Base-by-base conservation (phyloP, 768 basidiomycete genomes). In the Agaricus bisporus region DNA sequence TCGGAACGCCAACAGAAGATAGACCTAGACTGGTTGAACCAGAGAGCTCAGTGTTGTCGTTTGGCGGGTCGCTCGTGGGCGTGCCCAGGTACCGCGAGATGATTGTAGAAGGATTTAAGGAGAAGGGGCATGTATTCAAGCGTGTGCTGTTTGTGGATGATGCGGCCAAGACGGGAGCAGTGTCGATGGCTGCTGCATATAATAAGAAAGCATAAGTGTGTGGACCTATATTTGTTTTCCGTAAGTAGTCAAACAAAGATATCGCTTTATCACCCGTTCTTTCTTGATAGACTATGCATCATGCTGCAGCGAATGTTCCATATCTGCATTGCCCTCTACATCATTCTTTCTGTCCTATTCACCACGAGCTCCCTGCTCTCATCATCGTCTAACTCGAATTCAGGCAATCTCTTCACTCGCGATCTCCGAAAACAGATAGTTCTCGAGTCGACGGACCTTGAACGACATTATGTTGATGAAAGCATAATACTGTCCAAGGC, bases 1-100 rank as follows among this genome's bases (percentile, higher is more conserved):
- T 85, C 2, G 72, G 73, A 4, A 70, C 77, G 28, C 71, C 68
- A 7, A 54, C 41, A 15, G 55, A 57, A 5, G 56, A 58, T 6
- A 61, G 61, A 11, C 68, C 70, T 2, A 70, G 63, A 9, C 63
- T 70, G 0, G 75, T 87, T 47, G 72, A 71, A 41, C 78, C 88
- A 0, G 64, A 69, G 37, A 75, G 83, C 1, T 73, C 80, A 32
- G 76, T 91, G 2, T 61, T 92, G 15, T 89, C 83, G 56, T 83
- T 91, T 53, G 90, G 90, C 8, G 90, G 90, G n/a, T 88, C 86
- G 17, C 66, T 92, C 57, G 81, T 82, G 3, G 82, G 86, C 2
- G 66, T 88, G 1, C 73, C 77, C 49, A 68, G 61, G 36, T 91
- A 92, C 57, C 71, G 84, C 49, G 67, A 77, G 22, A 62, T 81